Percentiles rank a stretch among this genome's conserved stretches.
phyloP scores from a whole-genome alignment of 176 grass and related monocot genomes.

The Thinopyrum elongatum region DNA sequence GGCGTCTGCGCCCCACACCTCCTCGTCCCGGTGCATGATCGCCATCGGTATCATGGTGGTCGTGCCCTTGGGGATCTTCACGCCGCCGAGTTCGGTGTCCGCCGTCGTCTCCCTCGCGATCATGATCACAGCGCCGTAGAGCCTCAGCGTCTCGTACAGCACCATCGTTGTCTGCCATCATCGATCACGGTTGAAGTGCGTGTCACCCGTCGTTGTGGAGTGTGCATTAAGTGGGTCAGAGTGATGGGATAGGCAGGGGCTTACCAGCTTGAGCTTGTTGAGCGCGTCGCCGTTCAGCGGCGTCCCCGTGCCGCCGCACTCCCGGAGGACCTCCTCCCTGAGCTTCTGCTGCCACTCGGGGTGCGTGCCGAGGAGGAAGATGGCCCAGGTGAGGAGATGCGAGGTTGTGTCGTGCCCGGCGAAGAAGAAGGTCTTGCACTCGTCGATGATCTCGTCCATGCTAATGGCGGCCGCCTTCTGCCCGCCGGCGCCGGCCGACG shows the following conservation, averaged over 20 bases:
- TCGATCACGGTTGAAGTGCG: not conserved
- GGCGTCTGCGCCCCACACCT: conserved; percentile 44
- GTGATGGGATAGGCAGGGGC: not conserved
- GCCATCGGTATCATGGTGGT: conserved; percentile 3
- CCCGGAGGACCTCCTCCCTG: conserved; percentile 45
- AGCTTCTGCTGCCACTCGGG: conserved; percentile 50
- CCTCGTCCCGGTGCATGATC: conserved; percentile 49
- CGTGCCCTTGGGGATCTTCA: conserved; percentile 43
- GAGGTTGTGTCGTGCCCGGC: conserved; percentile 59
- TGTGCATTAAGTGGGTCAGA: not conserved
- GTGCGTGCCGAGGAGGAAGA: conserved; percentile 56
- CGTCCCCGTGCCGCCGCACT: conserved; percentile 21
- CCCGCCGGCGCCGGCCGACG: not conserved
- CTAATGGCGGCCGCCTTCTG: not conserved
- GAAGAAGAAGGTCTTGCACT: conserved; percentile 79
- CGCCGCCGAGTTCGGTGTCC: conserved; percentile 33
- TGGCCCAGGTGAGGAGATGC: conserved; percentile 43
- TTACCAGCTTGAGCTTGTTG: conserved; percentile 54
- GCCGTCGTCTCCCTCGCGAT: not conserved
- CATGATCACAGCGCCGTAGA: conserved; percentile 35
- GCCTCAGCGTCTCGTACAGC: conserved; percentile 43
- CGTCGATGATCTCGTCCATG: conserved; percentile 64
- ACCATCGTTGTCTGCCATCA: conserved; percentile 54
- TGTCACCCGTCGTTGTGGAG: not conserved
- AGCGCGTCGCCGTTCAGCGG: conserved; percentile 29